These are phyloP conservation scores for Aspergillus sp. DNA, from an alignment of 2,329 filamentous ascomycete species.

Conservation along the genomic window DNA sequence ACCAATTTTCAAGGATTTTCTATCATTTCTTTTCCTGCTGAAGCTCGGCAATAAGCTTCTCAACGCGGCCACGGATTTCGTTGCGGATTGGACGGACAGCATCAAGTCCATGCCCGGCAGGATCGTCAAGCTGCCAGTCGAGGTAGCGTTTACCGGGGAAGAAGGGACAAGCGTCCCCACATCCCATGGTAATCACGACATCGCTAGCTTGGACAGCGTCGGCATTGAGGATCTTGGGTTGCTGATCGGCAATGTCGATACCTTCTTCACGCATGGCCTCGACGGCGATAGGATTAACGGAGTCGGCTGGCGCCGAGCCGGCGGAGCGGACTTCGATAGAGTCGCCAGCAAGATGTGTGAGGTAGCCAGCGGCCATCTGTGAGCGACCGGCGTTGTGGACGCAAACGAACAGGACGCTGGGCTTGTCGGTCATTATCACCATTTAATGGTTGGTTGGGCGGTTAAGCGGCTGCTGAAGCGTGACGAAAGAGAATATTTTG, in stretches of 20 bases:
- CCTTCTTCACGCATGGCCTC: slow-evolving; percentile 30
- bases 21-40: neutral
- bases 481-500: neutral
- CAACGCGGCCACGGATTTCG: slow-evolving; percentile 18
- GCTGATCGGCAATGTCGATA: slow-evolving; percentile 23
- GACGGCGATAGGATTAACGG: slow-evolving; percentile 24
- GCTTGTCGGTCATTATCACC: slow-evolving; percentile 9
- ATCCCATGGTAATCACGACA: slow-evolving; percentile 29
- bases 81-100: slow-evolving; percentile 22
- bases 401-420: slow-evolving; percentile 29
- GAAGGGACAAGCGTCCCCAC: slow-evolving; percentile 26
- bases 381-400: slow-evolving; percentile 29
- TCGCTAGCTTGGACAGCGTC: slow-evolving; percentile 24
- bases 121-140: slow-evolving; percentile 27
- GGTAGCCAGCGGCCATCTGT: slow-evolving; percentile 24
- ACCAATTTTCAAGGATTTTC: neutral
- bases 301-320: slow-evolving; percentile 25
- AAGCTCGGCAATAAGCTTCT: neutral
- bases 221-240: slow-evolving; percentile 24
- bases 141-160: slow-evolving; percentile 28
- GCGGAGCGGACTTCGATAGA: slow-evolving; percentile 25
- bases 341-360: slow-evolving; percentile 14
- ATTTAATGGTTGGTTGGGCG: neutral
- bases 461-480: neutral
- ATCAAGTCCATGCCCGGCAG: slow-evolving; percentile 24